Evolutionary conservation across 495 filamentous ascomycete genomes (phyloP), one percentile per base, ranked within the genome.

Genomic region (Recurvomyces mirabilis): DNA sequence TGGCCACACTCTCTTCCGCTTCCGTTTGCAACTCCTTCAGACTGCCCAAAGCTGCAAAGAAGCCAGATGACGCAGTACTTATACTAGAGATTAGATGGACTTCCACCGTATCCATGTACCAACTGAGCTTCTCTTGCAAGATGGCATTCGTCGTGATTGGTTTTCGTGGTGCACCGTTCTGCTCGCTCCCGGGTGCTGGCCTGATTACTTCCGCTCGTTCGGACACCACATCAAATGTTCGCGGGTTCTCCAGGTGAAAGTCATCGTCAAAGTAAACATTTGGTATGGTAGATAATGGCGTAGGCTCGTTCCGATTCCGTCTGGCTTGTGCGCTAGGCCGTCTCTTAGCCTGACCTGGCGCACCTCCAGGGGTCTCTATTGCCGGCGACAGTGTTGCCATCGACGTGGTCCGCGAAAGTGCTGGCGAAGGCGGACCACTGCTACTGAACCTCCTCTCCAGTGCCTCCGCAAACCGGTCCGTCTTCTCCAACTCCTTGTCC

Each of bases 101-200:
- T 57, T 99, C 91, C 15, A 99, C 84, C 0, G 93, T 99, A 59
- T 99, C 91, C 91, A 99, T 95, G 55, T 99, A 99, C 91, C 91
- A 99, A 1, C 89, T 95, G 3, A 99, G 70, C 59, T 99, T 99
- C 57, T 99, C 91, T 59, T 99, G 91, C n/a, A 99, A 65, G 34
- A 99, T 96, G 1, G 91, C 91, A 65, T 99, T 99, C 0, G 87
- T 94, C 25, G 93, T 88, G 3, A 98, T 69, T 13, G 83, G 84
- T 61, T 94, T 95, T 32, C 91, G 60, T 1, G 85, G 81, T 20
- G 69, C 68, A n/a, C 81, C 83, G 65, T 84, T 88, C 6, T 26
- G 43, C 65, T 13, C 69, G 18, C 41, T 19, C 15, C 50, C 49
- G 3, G 23, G 15, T 9, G 68, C 67, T 4, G 82, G 82, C 17